Conservation (phyloP, 257 asterid genomes). For the Verbascum thapsus region DNA sequence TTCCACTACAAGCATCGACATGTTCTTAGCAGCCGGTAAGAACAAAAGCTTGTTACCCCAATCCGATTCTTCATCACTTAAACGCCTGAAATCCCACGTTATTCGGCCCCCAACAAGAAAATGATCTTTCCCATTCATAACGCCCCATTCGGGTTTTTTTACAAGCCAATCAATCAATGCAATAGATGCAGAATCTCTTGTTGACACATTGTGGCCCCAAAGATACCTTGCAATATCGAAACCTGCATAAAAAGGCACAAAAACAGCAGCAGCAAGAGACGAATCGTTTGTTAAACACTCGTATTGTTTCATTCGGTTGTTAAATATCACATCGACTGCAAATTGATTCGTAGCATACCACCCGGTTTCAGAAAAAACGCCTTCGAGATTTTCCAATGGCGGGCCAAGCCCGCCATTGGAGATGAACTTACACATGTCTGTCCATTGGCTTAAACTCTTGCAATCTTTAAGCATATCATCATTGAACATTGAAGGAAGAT, state of each 20-base stretch:
- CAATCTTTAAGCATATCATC: constrained; percentile 62
- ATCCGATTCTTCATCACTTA: constrained; percentile 51
- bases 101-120: constrained; percentile 89
- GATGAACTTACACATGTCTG: constrained; percentile 60
- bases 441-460: constrained; percentile 54
- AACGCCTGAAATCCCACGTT: constrained; percentile 90
- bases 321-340: constrained; percentile 55
- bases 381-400: constrained; percentile 47
- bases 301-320: constrained; percentile 57
- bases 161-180: constrained; percentile 75
- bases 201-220: constrained; percentile 72
- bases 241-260: constrained; percentile 78
- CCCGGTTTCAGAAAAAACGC: constrained; percentile 58
- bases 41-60: constrained; percentile 90
- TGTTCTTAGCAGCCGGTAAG: constrained; percentile 72
- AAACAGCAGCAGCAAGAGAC: constrained; percentile 60
- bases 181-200: constrained; percentile 77
- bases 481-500: constrained; percentile 54
- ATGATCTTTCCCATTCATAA: constrained; percentile 92
- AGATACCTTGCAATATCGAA: constrained; percentile 79
- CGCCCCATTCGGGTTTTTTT: constrained; percentile 70
- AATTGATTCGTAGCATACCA: constrained; percentile 64
- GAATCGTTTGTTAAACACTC: constrained; percentile 62
- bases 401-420: constrained; percentile 60
- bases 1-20: constrained; percentile 89